Conservation (phyloP, 441 rosid species). For the Croton laevigatus region DNA sequence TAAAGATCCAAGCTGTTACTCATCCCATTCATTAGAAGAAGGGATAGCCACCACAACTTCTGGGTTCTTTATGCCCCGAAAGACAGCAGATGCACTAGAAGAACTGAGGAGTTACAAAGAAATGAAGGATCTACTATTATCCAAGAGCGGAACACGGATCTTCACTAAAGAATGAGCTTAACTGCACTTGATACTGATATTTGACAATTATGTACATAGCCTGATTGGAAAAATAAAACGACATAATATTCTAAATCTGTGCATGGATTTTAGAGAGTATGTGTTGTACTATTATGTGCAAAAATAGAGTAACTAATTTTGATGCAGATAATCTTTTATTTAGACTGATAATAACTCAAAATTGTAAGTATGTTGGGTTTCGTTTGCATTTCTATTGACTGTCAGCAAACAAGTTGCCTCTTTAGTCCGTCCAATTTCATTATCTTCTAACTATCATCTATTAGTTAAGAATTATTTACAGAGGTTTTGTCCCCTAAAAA, state of each 20-base stretch:
- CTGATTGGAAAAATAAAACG: not conserved
- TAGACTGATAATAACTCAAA: too few species aligned
- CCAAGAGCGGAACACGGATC: slow-evolving; percentile 60
- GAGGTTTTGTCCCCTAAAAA: too few species aligned
- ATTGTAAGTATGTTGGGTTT: too few species aligned
- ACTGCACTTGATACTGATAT: not conserved
- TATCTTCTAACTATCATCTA: too few species aligned
- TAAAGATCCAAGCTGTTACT: slow-evolving; percentile 67
- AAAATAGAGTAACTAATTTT: too few species aligned
- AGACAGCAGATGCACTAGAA: slow-evolving; percentile 71
- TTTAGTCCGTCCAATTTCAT: too few species aligned
- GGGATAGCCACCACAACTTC: slow-evolving; percentile 56
- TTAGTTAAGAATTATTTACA: too few species aligned
- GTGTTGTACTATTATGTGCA: too few species aligned
- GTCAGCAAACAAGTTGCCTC: too few species aligned
- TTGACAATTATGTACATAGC: slow-evolving; percentile 1
- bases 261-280: not conserved
- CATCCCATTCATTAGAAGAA: slow-evolving; percentile 46
- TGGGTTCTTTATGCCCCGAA: slow-evolving; percentile 62
- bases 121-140: slow-evolving; percentile 73
- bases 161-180: slow-evolving; percentile 27
- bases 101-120: slow-evolving; percentile 79
- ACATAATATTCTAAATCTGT: not conserved
- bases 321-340: too few species aligned
- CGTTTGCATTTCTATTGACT: too few species aligned